Percentiles rank a stretch among this genome's conserved stretches.
Conservation (phyloP, 805 yeast species). For the Yamadazyma sp. region DNA sequence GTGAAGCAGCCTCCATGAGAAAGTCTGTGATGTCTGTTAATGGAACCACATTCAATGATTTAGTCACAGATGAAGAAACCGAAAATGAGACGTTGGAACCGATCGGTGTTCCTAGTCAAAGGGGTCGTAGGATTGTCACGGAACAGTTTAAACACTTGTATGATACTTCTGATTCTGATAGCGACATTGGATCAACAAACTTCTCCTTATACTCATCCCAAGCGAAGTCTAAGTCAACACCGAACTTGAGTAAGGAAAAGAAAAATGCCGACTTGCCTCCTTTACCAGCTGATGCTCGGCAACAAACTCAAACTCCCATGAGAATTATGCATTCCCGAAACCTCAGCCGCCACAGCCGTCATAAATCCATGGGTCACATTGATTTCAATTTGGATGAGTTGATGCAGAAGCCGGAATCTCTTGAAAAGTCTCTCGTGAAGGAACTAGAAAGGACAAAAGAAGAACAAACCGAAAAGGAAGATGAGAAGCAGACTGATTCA, state of each 20-base stretch:
- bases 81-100: constrained; percentile 28
- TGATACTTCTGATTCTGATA: constrained; percentile 28
- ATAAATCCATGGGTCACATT: constrained; percentile 39
- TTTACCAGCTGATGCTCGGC: constrained; percentile 9
- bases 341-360: constrained; percentile 37
- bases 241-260: constrained; percentile 17
- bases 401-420: constrained; percentile 2
- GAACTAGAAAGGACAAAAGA: not conserved
- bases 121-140: constrained; percentile 27
- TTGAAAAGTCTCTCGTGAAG: too few species aligned
- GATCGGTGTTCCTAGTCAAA: constrained; percentile 35
- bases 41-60: constrained; percentile 30
- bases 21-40: constrained; percentile 14
- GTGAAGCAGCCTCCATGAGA: constrained; percentile 14
- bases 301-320: constrained; percentile 17
- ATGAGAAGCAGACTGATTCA: not conserved
- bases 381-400: constrained; percentile 20
- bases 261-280: constrained; percentile 16
- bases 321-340: constrained; percentile 13
- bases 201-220: constrained; percentile 19
- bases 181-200: constrained; percentile 29
- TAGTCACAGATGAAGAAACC: constrained; percentile 21
- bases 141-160: constrained; percentile 26
- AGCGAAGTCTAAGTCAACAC: constrained; percentile 22
- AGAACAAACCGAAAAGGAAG: not conserved